Base-by-base conservation (phyloP, 768 basidiomycete genomes). In the Serendipita vermifera region DNA sequence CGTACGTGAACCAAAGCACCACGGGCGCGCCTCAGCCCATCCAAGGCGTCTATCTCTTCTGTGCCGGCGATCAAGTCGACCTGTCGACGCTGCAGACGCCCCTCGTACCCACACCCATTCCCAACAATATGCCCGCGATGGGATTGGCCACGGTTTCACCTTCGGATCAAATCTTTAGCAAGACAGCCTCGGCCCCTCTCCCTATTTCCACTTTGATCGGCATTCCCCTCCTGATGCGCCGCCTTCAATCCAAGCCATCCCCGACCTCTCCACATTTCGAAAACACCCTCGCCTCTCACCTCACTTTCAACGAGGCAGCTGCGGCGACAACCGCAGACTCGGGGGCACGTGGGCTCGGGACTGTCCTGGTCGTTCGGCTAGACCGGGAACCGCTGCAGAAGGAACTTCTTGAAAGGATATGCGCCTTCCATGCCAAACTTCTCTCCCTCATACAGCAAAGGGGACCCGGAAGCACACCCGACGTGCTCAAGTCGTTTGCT, bases 251-350 rank as follows among this genome's bases (percentile, higher is more conserved):
- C 46, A 51, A 51, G 27, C 20, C 46, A 26, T 20, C 46, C 20
- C 46, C 46, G n/a, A 26, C 46, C 31, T 51, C 46, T 29, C 46
- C 46, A 29, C 46, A 51, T 51, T 51, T 51, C 46, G 46, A 51
- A 7, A 51, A 51, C 46, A 22, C 46, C 26, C 46, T 51, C 46
- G 46, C 46, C 29, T 51, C 46, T 11, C 46, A 51, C 26, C 29
- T 51, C n/a, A 22, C 26, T 15, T 27, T 51, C 27, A n/a, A n/a
- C n/a, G 46, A 51, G 26, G 24, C 46, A n/a, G 9, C 46, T 7
- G 20, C 17, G 11, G 26, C 46, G 9, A 20, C 46, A 22, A 11
- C 39, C 27, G 39, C 7, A n/a, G 7, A 17, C 15, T 41, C 39
- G 17, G n/a, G 24, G 9, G n/a, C 46, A 51, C 24, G 15, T 51